These are phyloP conservation scores for Penicillium goetzii DNA, from an alignment of 495 filamentous ascomycete genomes.

Conservation along the genomic window DNA sequence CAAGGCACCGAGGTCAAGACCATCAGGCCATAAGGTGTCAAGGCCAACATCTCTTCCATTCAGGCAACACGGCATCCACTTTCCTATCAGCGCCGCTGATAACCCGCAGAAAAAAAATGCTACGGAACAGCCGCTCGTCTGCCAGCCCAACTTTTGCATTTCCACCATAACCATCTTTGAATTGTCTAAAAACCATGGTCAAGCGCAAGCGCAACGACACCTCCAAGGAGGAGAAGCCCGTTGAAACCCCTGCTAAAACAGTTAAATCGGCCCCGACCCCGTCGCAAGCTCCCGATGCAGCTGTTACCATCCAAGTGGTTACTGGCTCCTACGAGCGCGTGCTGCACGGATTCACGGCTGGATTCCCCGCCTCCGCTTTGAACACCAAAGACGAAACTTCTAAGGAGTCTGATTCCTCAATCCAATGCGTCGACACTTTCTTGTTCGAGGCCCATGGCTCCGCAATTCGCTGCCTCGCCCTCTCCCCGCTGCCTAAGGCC, in stretches of 20 bases:
- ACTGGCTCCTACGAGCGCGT: slow-evolving; percentile 94
- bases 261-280: slow-evolving; percentile 37
- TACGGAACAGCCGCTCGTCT: slow-evolving; percentile 23
- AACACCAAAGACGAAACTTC: slow-evolving; percentile 26
- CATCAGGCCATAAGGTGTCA: slow-evolving; percentile 14
- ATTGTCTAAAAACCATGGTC: slow-evolving; percentile 54
- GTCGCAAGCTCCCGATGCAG: slow-evolving; percentile 34
- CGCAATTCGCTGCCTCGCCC: slow-evolving; percentile 83
- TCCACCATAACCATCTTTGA: slow-evolving; percentile 10
- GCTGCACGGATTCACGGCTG: slow-evolving; percentile 86
- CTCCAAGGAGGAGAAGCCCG: slow-evolving; percentile 37
- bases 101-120: slow-evolving; percentile 29
- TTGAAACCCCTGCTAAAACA: slow-evolving; percentile 38
- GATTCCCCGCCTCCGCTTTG: slow-evolving; percentile 52
- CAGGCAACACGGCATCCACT: slow-evolving; percentile 12
- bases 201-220: slow-evolving; percentile 72
- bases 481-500: slow-evolving; percentile 74
- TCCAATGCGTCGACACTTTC: slow-evolving; percentile 89
- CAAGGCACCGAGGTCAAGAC: slow-evolving; percentile 17
- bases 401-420: slow-evolving; percentile 35
- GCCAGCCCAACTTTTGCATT: slow-evolving; percentile 22
- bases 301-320: slow-evolving; percentile 78
- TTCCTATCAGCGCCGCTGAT: slow-evolving; percentile 29
- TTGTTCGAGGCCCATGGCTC: slow-evolving; percentile 92
- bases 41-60: neutral